Conservation (phyloP, 768 basidiomycete species). For the Artomyces pyxidatus region DNA sequence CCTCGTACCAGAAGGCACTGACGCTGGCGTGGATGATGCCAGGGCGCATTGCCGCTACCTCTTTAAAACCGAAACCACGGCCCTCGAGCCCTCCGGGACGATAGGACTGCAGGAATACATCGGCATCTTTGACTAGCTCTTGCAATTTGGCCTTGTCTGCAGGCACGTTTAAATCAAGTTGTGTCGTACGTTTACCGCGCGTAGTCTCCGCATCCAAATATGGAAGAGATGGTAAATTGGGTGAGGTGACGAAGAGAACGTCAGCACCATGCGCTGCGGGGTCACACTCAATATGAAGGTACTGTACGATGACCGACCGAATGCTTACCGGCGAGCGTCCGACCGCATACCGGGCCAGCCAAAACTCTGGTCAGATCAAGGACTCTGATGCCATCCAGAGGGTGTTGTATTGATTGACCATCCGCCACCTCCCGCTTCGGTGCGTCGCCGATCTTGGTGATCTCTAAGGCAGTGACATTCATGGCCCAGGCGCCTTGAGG, state of each 20-base stretch:
- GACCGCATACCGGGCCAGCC: constrained; percentile 49
- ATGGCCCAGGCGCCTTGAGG: constrained; percentile 36
- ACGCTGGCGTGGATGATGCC: constrained; percentile 49
- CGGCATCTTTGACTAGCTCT: constrained; percentile 32
- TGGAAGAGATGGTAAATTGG: constrained; percentile 43
- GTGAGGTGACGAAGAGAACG: constrained; percentile 47
- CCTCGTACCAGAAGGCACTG: constrained; percentile 49
- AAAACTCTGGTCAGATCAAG: constrained; percentile 54
- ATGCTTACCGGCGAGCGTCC: constrained; percentile 44
- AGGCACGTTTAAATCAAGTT: constrained; percentile 39
- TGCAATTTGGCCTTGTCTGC: constrained; percentile 27
- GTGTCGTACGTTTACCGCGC: constrained; percentile 54
- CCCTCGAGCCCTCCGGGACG: constrained; percentile 40
- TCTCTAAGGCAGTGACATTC: constrained; percentile 33
- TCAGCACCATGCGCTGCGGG: constrained; percentile 47
- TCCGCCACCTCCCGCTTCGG: constrained; percentile 24
- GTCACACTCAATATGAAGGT: background rate
- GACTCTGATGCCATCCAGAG: constrained; percentile 43
- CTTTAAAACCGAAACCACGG: constrained; percentile 40
- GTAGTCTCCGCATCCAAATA: constrained; percentile 49
- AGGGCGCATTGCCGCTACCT: constrained; percentile 30
- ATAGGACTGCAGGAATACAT: constrained; percentile 58
- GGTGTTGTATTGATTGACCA: constrained; percentile 15
- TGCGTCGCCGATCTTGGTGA: constrained; percentile 42
- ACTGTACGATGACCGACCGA: background rate